phyloP scores from a whole-genome alignment of 306 rosid genomes.

The Herpetospermum pedunculosum region DNA sequence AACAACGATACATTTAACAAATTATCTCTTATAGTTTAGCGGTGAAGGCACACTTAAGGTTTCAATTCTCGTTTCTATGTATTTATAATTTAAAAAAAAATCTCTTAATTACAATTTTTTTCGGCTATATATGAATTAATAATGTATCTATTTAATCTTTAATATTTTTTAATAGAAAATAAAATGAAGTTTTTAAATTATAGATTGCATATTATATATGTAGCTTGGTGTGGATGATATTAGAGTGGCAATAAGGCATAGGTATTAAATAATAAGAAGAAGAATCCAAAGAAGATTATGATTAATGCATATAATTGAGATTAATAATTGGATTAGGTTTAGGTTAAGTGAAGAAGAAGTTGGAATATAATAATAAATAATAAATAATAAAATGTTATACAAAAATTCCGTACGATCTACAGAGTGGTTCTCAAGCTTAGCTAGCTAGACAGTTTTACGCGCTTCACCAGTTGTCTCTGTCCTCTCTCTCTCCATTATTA shows the following conservation, averaged over 20 bases:
- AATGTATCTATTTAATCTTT: too few species aligned
- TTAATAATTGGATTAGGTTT: slow-evolving; percentile 9
- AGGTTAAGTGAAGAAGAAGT: background rate
- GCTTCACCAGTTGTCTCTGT: slow-evolving; percentile 13
- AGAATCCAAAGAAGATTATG: background rate
- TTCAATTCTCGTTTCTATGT: too few species aligned
- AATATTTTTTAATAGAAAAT: too few species aligned
- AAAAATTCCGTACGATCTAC: background rate
- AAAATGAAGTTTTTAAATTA: too few species aligned
- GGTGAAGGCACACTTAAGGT: too few species aligned
- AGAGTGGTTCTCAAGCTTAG: background rate
- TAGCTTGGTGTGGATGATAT: too few species aligned
- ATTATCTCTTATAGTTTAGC: too few species aligned
- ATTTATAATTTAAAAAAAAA: too few species aligned
- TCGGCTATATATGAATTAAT: too few species aligned
- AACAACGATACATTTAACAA: too few species aligned
- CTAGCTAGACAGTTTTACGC: slow-evolving; percentile 3
- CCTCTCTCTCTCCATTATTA: slow-evolving; percentile 2
- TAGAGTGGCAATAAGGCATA: background rate
- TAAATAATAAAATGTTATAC: background rate
- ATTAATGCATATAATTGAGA: background rate
- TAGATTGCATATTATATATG: too few species aligned
- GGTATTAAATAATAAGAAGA: background rate
- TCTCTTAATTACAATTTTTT: too few species aligned
- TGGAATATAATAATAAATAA: background rate